A percentile compares a stretch with the other conserved stretches of the same genome.
Conservation (phyloP, 139 green algal genomes). For the Chlorella sp. region DNA sequence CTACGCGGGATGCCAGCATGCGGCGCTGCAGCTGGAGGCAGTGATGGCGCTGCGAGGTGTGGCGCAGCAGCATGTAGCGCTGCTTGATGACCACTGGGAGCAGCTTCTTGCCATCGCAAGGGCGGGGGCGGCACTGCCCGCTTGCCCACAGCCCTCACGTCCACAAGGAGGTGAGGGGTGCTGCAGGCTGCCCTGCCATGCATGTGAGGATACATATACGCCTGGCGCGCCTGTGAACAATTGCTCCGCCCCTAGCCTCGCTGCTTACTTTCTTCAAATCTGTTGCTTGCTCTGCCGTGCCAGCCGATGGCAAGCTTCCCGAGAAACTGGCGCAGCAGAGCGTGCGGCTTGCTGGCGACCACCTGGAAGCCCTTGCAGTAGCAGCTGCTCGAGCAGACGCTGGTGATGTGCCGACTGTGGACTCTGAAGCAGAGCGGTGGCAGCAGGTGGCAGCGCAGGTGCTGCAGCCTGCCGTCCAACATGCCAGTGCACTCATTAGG, state of each 20-base stretch:
- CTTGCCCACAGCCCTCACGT: not conserved
- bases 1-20: not conserved
- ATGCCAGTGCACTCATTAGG: slow-evolving; percentile 58
- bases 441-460: slow-evolving; percentile 29
- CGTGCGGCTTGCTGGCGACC: slow-evolving; percentile 30
- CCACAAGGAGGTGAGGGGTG: not conserved
- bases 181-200: not conserved
- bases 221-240: no score
- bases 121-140: not conserved
- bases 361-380: slow-evolving; percentile 34
- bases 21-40: slow-evolving; percentile 33
- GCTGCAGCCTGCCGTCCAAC: slow-evolving; percentile 28
- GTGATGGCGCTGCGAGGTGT: slow-evolving; percentile 43
- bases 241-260: no score
- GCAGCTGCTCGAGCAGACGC: not conserved
- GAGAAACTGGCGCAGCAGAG: slow-evolving; percentile 39
- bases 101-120: slow-evolving; percentile 2
- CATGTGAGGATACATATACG: no score
- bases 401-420: not conserved
- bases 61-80: slow-evolving; percentile 30
- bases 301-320: slow-evolving; percentile 13
- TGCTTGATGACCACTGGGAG: slow-evolving; percentile 17
- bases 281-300: not conserved
- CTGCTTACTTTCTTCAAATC: not conserved
- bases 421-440: slow-evolving; percentile 36